Evolutionary conservation across 352 stramenopile species (phyloP), one percentile per base, ranked within the genome.

Genomic region (Paralagenidium karlingii): DNA sequence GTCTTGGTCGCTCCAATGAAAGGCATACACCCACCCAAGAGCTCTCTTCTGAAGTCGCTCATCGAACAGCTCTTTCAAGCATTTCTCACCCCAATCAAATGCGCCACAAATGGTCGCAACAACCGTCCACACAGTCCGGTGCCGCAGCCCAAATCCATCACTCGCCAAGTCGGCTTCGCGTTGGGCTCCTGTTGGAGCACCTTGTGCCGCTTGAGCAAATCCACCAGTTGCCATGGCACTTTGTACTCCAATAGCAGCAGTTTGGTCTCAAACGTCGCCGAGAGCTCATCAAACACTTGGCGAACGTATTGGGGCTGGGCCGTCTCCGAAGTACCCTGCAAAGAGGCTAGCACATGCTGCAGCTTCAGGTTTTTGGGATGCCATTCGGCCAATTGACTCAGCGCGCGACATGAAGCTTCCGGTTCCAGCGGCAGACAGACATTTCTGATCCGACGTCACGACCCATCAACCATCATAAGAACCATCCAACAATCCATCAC

Each of bases 241-340:
- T 67, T 68, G 40, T 89, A 89, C 50, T 83, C 67, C 24, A 89
- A 37, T 21, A 49, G 68, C 46, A 89, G 69, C 21, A 89, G 58
- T 34, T 86, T 89, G 24, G 86, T 73, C 41, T 89, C 75, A 51
- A 89, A 89, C 10, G 49, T 71, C 10, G 86, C 73, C 5, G 75
- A 67, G 24, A 89, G 56, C 15, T 85, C 68, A 43, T 89, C 69
- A 45, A 89, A 89, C 9, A 89, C 71, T 44, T 82, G 47, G 11
- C 58, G 63, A 24, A 89, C 75, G 41, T 89, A 89, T 6, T 46
- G 60, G 3, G 68, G 67, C 9, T 71, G 63, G 0, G 69, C 74
- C 1, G 52, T 80, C 26, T 24, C 70, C 0, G 63, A 61, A 5
- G 60, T 45, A 0, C 68, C 70, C 29, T 66, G 55, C 0, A 89